phyloP scores from a whole-genome alignment of 163 green algal species.

The Botryococcus braunii region DNA sequence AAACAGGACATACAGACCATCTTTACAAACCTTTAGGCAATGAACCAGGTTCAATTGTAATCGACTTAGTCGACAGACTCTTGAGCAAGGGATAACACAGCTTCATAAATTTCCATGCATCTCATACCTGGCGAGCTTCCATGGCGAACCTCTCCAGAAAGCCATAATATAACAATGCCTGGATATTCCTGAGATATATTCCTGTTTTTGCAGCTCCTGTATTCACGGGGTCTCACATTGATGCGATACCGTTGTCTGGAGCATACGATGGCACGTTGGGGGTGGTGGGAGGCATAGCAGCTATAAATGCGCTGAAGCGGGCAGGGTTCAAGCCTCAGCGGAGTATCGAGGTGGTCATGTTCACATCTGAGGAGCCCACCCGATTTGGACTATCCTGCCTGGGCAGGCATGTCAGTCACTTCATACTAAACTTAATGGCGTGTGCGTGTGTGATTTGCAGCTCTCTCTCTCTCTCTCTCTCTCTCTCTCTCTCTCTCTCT shows the following conservation, averaged over 20 bases:
- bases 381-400: slow-evolving; percentile 85
- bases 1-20: too few species aligned
- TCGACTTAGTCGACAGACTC: too few species aligned
- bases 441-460: too few species aligned
- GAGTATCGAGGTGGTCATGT: slow-evolving; percentile 89
- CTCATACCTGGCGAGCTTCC: neutral
- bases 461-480: too few species aligned
- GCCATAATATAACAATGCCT: neutral
- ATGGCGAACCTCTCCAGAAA: neutral
- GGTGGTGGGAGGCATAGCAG: slow-evolving; percentile 86
- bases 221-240: slow-evolving; percentile 79
- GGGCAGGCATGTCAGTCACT: slow-evolving; percentile 40
- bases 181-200: neutral
- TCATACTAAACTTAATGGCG: too few species aligned
- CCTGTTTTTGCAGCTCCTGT: slow-evolving; percentile 39
- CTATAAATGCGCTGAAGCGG: slow-evolving; percentile 61
- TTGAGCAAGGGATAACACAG: neutral
- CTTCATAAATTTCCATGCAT: neutral
- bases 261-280: slow-evolving; percentile 90
- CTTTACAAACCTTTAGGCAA: too few species aligned
- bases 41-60: too few species aligned
- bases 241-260: slow-evolving; percentile 88
- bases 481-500: too few species aligned
- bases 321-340: slow-evolving; percentile 65
- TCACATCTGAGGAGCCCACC: slow-evolving; percentile 93